Conservation (phyloP, 495 filamentous ascomycete genomes). For the Thozetella sp. region DNA sequence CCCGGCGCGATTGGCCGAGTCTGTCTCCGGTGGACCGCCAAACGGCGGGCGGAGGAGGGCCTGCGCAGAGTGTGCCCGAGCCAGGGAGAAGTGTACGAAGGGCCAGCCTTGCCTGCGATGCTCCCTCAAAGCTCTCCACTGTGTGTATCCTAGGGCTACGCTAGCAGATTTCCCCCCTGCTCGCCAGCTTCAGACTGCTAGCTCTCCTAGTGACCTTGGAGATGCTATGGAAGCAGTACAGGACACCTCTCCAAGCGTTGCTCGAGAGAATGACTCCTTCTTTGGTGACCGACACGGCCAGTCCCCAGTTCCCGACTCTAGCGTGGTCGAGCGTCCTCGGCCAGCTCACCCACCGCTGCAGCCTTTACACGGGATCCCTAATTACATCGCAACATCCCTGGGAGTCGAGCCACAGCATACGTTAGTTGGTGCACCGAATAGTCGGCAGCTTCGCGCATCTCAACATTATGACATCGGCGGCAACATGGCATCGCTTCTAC, state of each 20-base stretch:
- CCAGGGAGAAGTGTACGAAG: constrained; percentile 58
- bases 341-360: too few species aligned
- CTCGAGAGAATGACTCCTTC: too few species aligned
- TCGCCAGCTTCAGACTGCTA: not conserved
- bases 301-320: too few species aligned
- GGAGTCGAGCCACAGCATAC: not conserved
- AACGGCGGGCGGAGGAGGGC: constrained; percentile 48
- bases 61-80: constrained; percentile 56
- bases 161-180: not conserved
- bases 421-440: constrained; percentile 5
- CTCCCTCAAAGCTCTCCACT: constrained; percentile 49
- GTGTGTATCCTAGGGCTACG: constrained; percentile 43
- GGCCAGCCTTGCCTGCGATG: constrained; percentile 55
- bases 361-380: too few species aligned
- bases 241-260: too few species aligned
- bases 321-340: too few species aligned
- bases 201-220: not conserved
- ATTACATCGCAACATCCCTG: not conserved
- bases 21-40: constrained; percentile 24
- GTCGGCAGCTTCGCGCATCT: constrained; percentile 13
- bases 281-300: too few species aligned
- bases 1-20: not conserved
- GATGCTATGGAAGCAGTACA: too few species aligned
- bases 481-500: not conserved
- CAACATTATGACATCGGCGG: constrained; percentile 13